Evolutionary conservation across 208 protist species (phyloP).

Genomic region (Phytomonas sp.): DNA sequence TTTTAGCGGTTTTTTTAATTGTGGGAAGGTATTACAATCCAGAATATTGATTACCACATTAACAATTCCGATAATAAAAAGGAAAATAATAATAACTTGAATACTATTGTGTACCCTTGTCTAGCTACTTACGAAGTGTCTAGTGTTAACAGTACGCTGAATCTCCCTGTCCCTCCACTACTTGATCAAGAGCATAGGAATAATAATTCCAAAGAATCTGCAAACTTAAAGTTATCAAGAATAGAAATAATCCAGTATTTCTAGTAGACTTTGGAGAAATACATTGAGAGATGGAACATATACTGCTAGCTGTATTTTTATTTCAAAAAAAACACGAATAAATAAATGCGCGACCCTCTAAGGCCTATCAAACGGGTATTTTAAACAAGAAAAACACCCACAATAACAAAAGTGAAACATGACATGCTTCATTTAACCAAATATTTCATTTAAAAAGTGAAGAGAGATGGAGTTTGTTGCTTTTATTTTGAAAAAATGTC

Average conservation of each 20-base stretch:
- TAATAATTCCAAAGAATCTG: constrained; percentile 5
- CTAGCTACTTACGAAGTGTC: background rate
- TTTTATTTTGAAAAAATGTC: background rate
- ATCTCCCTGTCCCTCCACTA: background rate
- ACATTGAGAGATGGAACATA: background rate
- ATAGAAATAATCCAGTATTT: background rate
- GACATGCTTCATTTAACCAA: background rate
- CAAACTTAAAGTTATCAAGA: background rate
- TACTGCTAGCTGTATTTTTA: background rate
- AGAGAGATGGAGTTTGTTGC: background rate
- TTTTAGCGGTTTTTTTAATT: background rate
- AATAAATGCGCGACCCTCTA: background rate
- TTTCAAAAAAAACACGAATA: background rate
- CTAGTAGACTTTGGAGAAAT: background rate
- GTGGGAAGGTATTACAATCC: background rate
- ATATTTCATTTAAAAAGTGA: background rate
- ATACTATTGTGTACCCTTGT: background rate
- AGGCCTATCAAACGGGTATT: background rate
- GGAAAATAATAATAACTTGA: background rate
- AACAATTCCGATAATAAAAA: background rate
- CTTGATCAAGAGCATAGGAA: background rate
- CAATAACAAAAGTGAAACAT: background rate
- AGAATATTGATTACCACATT: background rate
- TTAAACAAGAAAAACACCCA: background rate
- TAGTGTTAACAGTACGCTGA: background rate